Evolutionary conservation across 2,329 filamentous ascomycete genomes (phyloP), one percentile per base, ranked within the genome.

Genomic region (Aspergillus cejpii): DNA sequence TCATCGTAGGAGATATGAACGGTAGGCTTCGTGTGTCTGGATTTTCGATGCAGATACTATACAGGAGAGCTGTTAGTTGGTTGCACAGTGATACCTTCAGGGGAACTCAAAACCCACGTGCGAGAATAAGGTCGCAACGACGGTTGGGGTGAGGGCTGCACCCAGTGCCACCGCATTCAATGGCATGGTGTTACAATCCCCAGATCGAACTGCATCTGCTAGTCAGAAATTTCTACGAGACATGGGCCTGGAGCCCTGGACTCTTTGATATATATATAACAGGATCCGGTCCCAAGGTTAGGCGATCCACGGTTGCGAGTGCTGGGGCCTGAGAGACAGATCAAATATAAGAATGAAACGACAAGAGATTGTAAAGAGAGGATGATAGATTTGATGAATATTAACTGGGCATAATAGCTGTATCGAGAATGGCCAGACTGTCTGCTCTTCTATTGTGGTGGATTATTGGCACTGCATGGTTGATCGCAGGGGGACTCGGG

Each of bases 1-100:
- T 96, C 87, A 62, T 97, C 87, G 70, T 98, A 98, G 42, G 89
- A 90, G 44, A 98, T 81, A 64, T 94, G 87, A 1, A 86, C 85
- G 1, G 87, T 94, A 0, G 91, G 91, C 51, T 90, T 90, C 53
- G 90, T 75, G 50, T 77, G 81, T 23, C 84, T 75, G 1, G 81
- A 78, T 59, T 85, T 85, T 52, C 86, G 83, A 59, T 94, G 85
- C 49, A 94, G 74, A 67, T 92, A 96, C 85, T 92, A 45, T 17
- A n/a, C 23, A 37, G 17, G 41, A 15, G 44, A 40, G 39, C 34
- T 44, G 45, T 52, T 19, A 49, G 48, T 36, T 28, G 34, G 44
- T 34, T 21, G 8, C 23, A 24, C 8, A 24, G n/a, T n/a, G n/a
- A n/a, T n/a, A n/a, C n/a, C n/a, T n/a, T n/a, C 38, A 20, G 15